Evolutionary conservation across 225 moss, liverwort and hornwort genomes (phyloP).

Genomic region (Climacium dendroides): DNA sequence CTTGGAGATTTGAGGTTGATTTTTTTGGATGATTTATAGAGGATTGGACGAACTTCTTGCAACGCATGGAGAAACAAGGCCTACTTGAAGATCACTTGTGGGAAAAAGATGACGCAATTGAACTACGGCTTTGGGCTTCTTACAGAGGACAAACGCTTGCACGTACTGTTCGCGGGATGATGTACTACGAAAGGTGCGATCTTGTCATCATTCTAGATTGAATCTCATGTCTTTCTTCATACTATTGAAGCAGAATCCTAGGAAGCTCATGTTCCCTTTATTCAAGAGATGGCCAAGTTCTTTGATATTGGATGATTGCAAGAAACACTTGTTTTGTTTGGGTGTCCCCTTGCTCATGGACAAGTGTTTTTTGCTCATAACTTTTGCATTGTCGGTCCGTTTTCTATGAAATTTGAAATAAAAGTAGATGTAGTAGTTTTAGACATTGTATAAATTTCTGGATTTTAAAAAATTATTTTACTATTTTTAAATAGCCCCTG

Average conservation of each 20-base stretch:
- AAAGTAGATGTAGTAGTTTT: too few species aligned
- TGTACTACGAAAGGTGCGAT: slow-evolving; percentile 81
- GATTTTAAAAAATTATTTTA: too few species aligned
- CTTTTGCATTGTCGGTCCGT: too few species aligned
- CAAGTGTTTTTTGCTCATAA: too few species aligned
- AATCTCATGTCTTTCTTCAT: not conserved
- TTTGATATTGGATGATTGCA: too few species aligned
- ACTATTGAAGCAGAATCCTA: not conserved
- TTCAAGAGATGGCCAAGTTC: not conserved
- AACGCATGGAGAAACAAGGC: slow-evolving; percentile 56
- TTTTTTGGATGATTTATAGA: slow-evolving; percentile 26
- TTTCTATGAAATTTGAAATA: too few species aligned
- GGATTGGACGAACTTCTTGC: slow-evolving; percentile 60
- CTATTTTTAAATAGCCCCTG: too few species aligned
- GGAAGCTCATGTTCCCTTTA: not conserved
- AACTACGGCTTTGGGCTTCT: slow-evolving; percentile 88
- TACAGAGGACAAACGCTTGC: slow-evolving; percentile 93
- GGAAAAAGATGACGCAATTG: slow-evolving; percentile 53
- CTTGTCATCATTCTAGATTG: not conserved
- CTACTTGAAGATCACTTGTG: slow-evolving; percentile 11
- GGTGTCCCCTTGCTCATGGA: too few species aligned
- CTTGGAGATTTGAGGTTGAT: not conserved
- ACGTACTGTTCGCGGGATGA: slow-evolving; percentile 97
- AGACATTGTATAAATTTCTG: too few species aligned
- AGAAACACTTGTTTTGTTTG: too few species aligned